Base-by-base conservation (phyloP, 768 basidiomycete genomes). In the Candolleomyces eurysporus region DNA sequence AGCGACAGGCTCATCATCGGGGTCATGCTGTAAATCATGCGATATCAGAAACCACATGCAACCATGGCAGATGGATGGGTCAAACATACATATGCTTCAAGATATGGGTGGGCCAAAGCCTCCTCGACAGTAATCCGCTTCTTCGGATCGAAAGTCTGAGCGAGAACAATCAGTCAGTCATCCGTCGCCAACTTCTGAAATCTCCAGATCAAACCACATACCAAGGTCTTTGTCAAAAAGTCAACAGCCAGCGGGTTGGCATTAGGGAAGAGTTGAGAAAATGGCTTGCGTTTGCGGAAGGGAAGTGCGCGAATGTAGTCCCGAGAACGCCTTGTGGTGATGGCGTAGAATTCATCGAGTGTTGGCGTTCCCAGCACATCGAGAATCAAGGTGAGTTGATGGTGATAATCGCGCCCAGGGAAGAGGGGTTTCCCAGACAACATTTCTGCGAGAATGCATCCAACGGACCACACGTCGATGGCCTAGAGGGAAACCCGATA, bases 301-400 rank as follows among this genome's bases (percentile, higher is more conserved):
- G 96, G 96, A 66, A 99, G 76, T 1, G 93, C 92, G 19, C 96
- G 90, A 63, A 98, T 91, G 73, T 98, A 98, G 71, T 98, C 96
- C 49, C 94, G 88, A 53, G 94, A 96, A 58, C 96, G 79, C 17
- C 89, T 84, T 10, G 94, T 93, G 16, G 92, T 95, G 71, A 99
- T 98, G 43, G 93, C 93, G 76, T 98, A 95, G 76, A 98, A 98
- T 70, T 98, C 97, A 66, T 99, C 97, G 59, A 98, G 80, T 2
- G 94, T 93, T 2, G 97, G 97, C 36, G 97, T 98, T 22, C 97
- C 97, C 49, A 99, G 87, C 32, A 98, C 92, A 67, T 98, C 96
- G 68, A 98, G 85, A 71, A 98, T 99, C 60, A 98, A 85, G 1
- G 91, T 90, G 46, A 99, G 83, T 65, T 98, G 97, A 69, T 99